These are phyloP conservation scores for Coemansia sp. DNA, from an alignment of 192 early-diverging fungal species.

Conservation along the genomic window DNA sequence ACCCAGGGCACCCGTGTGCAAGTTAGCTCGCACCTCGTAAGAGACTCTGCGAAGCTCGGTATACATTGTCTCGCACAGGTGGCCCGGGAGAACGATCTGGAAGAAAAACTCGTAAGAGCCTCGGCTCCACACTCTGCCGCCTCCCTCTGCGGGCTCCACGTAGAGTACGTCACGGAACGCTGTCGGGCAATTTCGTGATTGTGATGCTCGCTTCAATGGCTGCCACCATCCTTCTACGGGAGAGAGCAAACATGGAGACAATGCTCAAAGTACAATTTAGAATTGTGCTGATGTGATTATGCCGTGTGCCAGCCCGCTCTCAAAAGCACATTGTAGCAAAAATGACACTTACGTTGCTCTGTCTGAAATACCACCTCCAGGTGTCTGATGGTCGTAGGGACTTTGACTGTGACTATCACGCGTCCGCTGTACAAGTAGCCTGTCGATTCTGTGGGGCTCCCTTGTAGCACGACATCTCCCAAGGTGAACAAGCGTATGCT, in stretches of 20 bases:
- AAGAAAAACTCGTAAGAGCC: conserved; percentile 49
- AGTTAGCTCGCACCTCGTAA: conserved; percentile 38
- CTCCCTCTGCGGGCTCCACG: background rate
- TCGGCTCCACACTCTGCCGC: conserved; percentile 15
- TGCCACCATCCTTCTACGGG: conserved; percentile 30
- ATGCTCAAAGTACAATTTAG: background rate
- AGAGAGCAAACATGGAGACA: background rate
- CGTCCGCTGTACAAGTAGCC: conserved; percentile 37
- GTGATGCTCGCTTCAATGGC: conserved; percentile 5
- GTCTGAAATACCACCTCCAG: conserved; percentile 41
- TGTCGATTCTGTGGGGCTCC: conserved; percentile 31
- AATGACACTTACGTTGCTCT: conserved; percentile 15
- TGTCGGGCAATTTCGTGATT: background rate
- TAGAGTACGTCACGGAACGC: conserved; percentile 11
- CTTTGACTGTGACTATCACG: conserved; percentile 40
- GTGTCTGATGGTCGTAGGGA: conserved; percentile 18
- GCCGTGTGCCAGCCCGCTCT: background rate
- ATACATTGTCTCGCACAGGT: conserved; percentile 51
- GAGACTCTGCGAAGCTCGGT: conserved; percentile 44
- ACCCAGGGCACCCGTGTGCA: conserved; percentile 13
- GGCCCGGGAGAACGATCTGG: conserved; percentile 40
- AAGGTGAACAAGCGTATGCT: conserved; percentile 40
- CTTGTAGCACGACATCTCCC: conserved; percentile 43
- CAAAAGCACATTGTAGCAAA: background rate
- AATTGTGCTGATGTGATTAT: background rate